These are phyloP conservation scores for Tothia fuscella DNA, from an alignment of 2,329 filamentous ascomycete species.

Conservation along the genomic window DNA sequence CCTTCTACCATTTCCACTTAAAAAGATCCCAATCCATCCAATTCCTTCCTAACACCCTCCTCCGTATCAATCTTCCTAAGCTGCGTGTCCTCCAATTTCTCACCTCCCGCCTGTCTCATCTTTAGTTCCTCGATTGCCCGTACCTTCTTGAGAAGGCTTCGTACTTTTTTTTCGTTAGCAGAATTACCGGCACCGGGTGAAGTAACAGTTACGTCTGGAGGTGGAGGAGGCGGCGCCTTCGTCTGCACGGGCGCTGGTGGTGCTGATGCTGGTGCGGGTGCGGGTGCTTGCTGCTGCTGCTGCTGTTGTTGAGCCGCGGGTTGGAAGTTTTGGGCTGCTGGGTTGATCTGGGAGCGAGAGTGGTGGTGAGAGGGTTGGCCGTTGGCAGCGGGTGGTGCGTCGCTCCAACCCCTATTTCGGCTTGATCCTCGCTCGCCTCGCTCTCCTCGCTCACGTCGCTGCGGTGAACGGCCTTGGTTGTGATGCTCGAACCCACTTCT, in stretches of 20 bases:
- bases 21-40: slow-evolving; percentile 45
- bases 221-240: slow-evolving; percentile 12
- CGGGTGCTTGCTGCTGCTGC: not conserved
- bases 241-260: not conserved
- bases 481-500: slow-evolving; percentile 18
- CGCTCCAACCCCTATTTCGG: not conserved
- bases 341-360: not conserved
- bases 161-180: slow-evolving; percentile 76
- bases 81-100: slow-evolving; percentile 97
- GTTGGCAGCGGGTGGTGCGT: not conserved
- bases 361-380: slow-evolving; percentile 1
- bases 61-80: slow-evolving; percentile 97
- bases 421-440: slow-evolving; percentile 4
- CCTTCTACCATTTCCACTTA: too few relatives aligned
- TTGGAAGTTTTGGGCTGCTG: not conserved
- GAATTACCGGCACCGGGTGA: slow-evolving; percentile 43
- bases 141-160: slow-evolving; percentile 91
- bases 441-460: slow-evolving; percentile 5
- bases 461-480: slow-evolving; percentile 16
- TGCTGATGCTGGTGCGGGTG: not conserved
- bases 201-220: slow-evolving; percentile 41
- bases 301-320: slow-evolving; percentile 1
- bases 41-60: slow-evolving; percentile 68
- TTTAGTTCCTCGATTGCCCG: slow-evolving; percentile 95
- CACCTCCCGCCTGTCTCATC: slow-evolving; percentile 85